Base-by-base conservation (phyloP, 108 stramenopile species). In the Parmales sp. region DNA sequence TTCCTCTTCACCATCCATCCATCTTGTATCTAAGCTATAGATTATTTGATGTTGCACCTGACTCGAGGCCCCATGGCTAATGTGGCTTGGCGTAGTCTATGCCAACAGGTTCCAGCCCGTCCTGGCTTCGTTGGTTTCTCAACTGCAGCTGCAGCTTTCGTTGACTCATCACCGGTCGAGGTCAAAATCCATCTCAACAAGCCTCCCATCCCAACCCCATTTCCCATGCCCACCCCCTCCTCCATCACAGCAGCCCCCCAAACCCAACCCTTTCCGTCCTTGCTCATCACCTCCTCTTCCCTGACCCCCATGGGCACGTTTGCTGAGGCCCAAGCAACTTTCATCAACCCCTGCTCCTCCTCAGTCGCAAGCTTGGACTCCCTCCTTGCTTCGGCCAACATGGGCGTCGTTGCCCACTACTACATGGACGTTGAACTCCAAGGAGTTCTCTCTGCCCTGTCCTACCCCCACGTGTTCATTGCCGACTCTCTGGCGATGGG, bases 361-460 rank as follows among this genome's bases (percentile, higher is more conserved):
- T 67, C 77, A 13, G 92, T 96, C 43, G 73, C 70, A 16, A 65
- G 68, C 2, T 68, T 94, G 16, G 66, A 83, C 20, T 71, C 71
- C 38, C 68, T 69, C 8, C 76, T 96, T 34, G 38, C 81, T 23
- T 49, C 71, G 19, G 75, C 80, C 23, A 87, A 93, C 39, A 83
- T 90, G 68, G 92, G 93, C 26, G 83, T 96, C 65, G 93, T 94
- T 11, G 95, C 93, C 7, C 95, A 96, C 67, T 96, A 91, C 71
- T 96, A 96, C 82, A 96, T 96, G 95, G 95, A 96, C 71, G 92
- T 94, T 28, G 95, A 96, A 76, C 72, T 96, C 63, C 95, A 95
- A 73, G 90, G 90, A 43, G 80, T 89, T n/a, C 72, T 91, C 51
- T 75, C 77, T 45, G 82, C 89, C 11, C 71, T 90, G n/a, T 69